A percentile compares a stretch with the other conserved stretches of the same genome.
These are phyloP conservation scores for Conticribra weissflogii DNA, from an alignment of 108 stramenopile genomes.

Conservation along the genomic window DNA sequence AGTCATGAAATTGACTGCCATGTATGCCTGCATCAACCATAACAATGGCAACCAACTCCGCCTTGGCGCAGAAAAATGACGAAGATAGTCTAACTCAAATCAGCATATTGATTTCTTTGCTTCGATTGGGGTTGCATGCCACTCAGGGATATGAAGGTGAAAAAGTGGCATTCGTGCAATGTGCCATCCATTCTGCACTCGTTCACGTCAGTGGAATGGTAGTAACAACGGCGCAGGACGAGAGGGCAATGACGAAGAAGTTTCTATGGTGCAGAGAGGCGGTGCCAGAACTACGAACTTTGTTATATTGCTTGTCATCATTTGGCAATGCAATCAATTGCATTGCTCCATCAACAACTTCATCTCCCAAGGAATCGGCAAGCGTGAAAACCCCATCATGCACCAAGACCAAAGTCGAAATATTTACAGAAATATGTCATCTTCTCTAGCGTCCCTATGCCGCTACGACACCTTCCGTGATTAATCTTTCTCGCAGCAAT, in stretches of 20 bases:
- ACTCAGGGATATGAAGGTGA: constrained; percentile 51
- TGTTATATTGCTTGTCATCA: not conserved
- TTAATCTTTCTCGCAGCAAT: not conserved
- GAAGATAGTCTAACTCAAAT: not conserved
- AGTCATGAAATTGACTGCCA: too few relatives aligned
- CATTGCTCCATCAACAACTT: not conserved
- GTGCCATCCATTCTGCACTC: not conserved
- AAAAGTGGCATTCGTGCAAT: constrained; percentile 55
- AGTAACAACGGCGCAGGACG: not conserved
- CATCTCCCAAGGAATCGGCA: too few relatives aligned
- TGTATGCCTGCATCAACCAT: too few relatives aligned
- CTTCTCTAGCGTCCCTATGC: constrained; percentile 50
- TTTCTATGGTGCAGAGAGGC: not conserved
- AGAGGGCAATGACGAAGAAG: constrained; percentile 1
- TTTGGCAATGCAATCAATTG: not conserved
- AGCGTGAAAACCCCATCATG: not conserved
- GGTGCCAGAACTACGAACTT: not conserved
- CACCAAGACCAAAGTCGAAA: constrained; percentile 1
- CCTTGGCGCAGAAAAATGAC: not conserved
- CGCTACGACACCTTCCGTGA: constrained; percentile 64
- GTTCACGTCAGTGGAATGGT: not conserved
- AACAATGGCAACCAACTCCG: not conserved
- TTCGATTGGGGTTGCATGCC: constrained; percentile 26
- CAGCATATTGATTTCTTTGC: constrained; percentile 2
- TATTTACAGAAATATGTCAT: constrained; percentile 30